Evolutionary conservation across 208 protist genomes (phyloP).

Genomic region (Crithidia expoeki): DNA sequence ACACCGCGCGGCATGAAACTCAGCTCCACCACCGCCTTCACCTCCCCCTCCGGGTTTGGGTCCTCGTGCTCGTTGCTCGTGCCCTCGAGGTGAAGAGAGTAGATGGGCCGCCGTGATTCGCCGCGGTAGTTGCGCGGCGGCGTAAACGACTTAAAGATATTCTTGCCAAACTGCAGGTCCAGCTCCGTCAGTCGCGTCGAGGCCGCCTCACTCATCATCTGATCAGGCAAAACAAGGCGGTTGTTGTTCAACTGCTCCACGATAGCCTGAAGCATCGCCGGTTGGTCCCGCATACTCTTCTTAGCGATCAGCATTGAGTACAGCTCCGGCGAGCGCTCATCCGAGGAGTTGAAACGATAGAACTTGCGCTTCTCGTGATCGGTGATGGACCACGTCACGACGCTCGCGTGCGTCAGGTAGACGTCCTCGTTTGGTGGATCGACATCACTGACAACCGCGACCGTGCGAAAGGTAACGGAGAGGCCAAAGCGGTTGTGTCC

Average conservation of each 20-base stretch:
- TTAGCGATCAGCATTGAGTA: constrained; percentile 50
- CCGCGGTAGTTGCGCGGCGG: not conserved
- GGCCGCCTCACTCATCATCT: constrained; percentile 28
- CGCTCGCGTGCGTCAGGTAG: constrained; percentile 28
- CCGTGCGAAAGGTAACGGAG: constrained; percentile 40
- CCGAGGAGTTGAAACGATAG: constrained; percentile 59
- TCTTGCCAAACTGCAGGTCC: constrained; percentile 46
- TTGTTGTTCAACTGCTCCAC: constrained; percentile 56
- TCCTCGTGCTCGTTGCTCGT: constrained; percentile 48
- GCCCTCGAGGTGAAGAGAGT: constrained; percentile 60
- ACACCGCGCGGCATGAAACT: constrained; percentile 39
- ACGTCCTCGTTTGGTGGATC: constrained; percentile 29
- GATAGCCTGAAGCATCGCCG: constrained; percentile 58
- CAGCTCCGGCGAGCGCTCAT: constrained; percentile 46
- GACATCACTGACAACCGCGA: constrained; percentile 49
- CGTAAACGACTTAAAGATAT: constrained; percentile 24
- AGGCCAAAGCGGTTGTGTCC: constrained; percentile 46
- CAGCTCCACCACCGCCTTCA: constrained; percentile 52
- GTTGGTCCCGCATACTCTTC: constrained; percentile 28
- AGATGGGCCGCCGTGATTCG: constrained; percentile 28
- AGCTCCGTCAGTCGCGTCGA: constrained; percentile 33
- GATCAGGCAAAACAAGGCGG: constrained; percentile 49
- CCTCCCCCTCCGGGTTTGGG: constrained; percentile 37
- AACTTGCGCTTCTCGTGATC: constrained; percentile 52
- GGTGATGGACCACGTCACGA: constrained; percentile 58